Conservation (phyloP, 1,139 yeast species). For the Candida sp. region DNA sequence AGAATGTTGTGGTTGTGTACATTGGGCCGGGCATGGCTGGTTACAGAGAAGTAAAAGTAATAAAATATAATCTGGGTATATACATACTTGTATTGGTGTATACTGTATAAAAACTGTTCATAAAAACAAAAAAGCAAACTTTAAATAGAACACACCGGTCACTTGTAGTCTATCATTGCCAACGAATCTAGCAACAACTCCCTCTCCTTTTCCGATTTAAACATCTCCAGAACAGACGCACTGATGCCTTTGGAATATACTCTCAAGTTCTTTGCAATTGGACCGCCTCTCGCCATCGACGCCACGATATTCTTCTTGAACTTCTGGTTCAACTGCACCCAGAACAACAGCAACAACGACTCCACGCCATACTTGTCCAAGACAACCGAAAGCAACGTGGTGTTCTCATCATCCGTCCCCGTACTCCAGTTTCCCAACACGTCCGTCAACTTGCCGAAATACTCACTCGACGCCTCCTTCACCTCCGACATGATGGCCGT, state of each 20-base stretch:
- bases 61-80: too few relatives aligned
- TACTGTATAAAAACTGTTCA: too few relatives aligned
- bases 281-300: conserved; percentile 77
- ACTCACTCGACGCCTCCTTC: conserved; percentile 25
- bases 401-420: conserved; percentile 10
- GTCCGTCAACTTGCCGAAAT: conserved; percentile 24
- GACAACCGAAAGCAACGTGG: conserved; percentile 7
- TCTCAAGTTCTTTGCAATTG: conserved; percentile 68
- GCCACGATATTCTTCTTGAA: conserved; percentile 68
- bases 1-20: too few relatives aligned
- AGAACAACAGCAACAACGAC: conserved; percentile 26
- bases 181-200: conserved; percentile 29
- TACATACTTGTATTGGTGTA: too few relatives aligned
- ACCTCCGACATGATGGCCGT: conserved; percentile 37
- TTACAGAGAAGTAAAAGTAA: too few relatives aligned
- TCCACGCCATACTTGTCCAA: conserved; percentile 11
- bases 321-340: conserved; percentile 35
- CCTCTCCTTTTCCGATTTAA: conserved; percentile 20
- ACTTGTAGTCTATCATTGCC: conserved; percentile 15
- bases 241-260: conserved; percentile 52
- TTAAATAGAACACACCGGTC: too few relatives aligned
- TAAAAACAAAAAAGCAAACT: too few relatives aligned
- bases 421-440: conserved; percentile 25
- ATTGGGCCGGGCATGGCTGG: too few relatives aligned
- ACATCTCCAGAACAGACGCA: conserved; percentile 40